A percentile compares a stretch with the other conserved stretches of the same genome.
These are phyloP conservation scores for Trichoderma sp. DNA, from an alignment of 2,329 filamentous ascomycete genomes.

Conservation along the genomic window DNA sequence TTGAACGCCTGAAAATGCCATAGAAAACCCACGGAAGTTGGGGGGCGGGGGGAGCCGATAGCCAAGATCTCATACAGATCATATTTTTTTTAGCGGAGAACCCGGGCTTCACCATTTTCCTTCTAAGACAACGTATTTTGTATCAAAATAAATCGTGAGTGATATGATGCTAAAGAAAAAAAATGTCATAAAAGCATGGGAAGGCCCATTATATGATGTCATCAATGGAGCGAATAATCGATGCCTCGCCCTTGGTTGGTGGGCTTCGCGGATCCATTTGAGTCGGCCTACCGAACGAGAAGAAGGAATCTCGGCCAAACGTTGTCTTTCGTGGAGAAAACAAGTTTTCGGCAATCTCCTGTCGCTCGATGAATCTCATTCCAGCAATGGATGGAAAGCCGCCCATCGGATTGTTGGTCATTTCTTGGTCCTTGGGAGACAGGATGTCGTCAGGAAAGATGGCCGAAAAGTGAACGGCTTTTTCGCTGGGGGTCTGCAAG, in stretches of 20 bases:
- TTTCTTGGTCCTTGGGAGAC: conserved; percentile 69
- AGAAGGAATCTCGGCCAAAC: conserved; percentile 54
- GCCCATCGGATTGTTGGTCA: conserved; percentile 66
- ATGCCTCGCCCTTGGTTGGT: conserved; percentile 68
- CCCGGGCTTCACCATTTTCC: background rate
- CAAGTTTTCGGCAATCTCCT: conserved; percentile 49
- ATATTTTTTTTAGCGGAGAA: background rate
- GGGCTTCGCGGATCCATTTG: conserved; percentile 69
- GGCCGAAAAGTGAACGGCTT: conserved; percentile 36
- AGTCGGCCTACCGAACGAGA: conserved; percentile 49
- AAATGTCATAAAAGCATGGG: background rate
- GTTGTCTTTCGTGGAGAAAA: conserved; percentile 52
- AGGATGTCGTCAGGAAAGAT: conserved; percentile 48
- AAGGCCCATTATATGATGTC: conserved; percentile 59
- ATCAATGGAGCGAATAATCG: conserved; percentile 75
- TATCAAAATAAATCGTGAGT: background rate
- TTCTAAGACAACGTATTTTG: background rate
- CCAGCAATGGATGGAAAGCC: conserved; percentile 42
- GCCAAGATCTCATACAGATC: background rate
- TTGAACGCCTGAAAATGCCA: conserved; percentile 19
- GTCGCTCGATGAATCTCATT: conserved; percentile 49
- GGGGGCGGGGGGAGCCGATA: background rate
- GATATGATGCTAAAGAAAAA: background rate
- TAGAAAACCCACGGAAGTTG: background rate
- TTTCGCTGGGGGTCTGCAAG: conserved; percentile 29